phyloP scores from a whole-genome alignment of 2,329 filamentous ascomycete genomes.

The Colletotrichum gigasporum region DNA sequence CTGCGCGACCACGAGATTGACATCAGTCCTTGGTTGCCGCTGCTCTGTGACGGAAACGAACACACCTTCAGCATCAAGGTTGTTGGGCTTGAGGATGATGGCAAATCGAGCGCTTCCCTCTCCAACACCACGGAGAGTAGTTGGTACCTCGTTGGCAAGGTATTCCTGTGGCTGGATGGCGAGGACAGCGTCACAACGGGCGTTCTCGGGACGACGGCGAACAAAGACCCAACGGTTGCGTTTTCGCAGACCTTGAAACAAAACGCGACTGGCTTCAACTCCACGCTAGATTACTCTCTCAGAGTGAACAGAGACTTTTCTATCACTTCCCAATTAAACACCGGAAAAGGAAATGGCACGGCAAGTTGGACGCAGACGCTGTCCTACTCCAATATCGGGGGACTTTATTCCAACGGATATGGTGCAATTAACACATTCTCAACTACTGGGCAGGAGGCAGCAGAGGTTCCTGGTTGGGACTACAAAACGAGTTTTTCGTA shows the following conservation, averaged over 20 bases:
- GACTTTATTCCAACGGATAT: slow-evolving; percentile 32
- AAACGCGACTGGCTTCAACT: slow-evolving; percentile 63
- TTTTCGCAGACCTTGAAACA: slow-evolving; percentile 58
- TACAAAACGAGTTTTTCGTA: slow-evolving; percentile 62
- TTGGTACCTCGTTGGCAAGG: slow-evolving; percentile 82
- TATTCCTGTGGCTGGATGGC: slow-evolving; percentile 77
- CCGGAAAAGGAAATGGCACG: slow-evolving; percentile 51
- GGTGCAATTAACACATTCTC: slow-evolving; percentile 40
- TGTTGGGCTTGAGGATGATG: slow-evolving; percentile 69
- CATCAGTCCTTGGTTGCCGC: slow-evolving; percentile 78
- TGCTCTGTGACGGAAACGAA: slow-evolving; percentile 70
- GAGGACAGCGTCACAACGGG: slow-evolving; percentile 62
- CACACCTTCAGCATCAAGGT: slow-evolving; percentile 78
- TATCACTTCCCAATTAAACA: slow-evolving; percentile 60
- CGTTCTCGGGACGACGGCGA: slow-evolving; percentile 40
- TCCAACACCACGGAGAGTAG: slow-evolving; percentile 66
- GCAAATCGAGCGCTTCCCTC: slow-evolving; percentile 52
- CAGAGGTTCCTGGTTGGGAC: slow-evolving; percentile 1
- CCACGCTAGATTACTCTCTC: slow-evolving; percentile 68
- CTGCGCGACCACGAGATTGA: slow-evolving; percentile 84
- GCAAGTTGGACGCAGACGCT: slow-evolving; percentile 67
- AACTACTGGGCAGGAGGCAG: slow-evolving; percentile 41
- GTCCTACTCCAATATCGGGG: slow-evolving; percentile 63
- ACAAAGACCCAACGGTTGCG: slow-evolving; percentile 52
- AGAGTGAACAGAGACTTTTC: slow-evolving; percentile 63